phyloP scores from a whole-genome alignment of 768 basidiomycete species.

The Nidularia sp. region DNA sequence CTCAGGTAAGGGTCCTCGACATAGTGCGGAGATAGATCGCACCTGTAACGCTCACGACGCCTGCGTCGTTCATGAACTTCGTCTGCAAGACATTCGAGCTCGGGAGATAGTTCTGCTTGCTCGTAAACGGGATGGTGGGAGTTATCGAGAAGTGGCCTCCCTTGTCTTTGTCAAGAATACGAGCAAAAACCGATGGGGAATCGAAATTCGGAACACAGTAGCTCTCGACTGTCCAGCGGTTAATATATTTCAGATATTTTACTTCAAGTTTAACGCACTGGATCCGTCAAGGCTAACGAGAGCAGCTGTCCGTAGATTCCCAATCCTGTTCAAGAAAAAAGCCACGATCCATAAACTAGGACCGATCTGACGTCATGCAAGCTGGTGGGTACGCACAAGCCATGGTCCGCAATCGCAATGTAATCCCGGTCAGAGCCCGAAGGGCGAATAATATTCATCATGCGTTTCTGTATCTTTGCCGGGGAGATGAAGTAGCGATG shows the following conservation, averaged over 20 bases:
- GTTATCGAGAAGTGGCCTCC: slow-evolving; percentile 91
- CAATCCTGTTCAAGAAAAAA: slow-evolving; percentile 49
- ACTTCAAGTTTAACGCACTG: slow-evolving; percentile 33
- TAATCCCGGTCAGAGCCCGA: neutral
- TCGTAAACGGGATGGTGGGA: slow-evolving; percentile 63
- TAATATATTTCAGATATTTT: too few species aligned
- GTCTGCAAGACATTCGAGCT: slow-evolving; percentile 86
- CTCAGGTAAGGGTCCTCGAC: neutral
- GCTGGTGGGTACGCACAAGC: neutral
- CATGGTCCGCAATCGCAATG: neutral
- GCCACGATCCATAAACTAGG: neutral
- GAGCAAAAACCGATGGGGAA: slow-evolving; percentile 87
- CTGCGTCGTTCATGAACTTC: slow-evolving; percentile 88
- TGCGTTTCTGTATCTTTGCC: neutral
- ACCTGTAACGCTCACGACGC: slow-evolving; percentile 84
- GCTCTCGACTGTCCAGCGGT: slow-evolving; percentile 64
- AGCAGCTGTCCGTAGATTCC: slow-evolving; percentile 81
- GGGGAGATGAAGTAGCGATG: too few species aligned
- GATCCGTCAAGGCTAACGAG: slow-evolving; percentile 82
- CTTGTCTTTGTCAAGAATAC: slow-evolving; percentile 85
- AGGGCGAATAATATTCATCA: neutral
- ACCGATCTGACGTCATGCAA: neutral
- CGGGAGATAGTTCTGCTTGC: slow-evolving; percentile 81
- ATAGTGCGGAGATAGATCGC: slow-evolving; percentile 3
- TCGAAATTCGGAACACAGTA: slow-evolving; percentile 94